Base-by-base conservation (phyloP, 352 stramenopile species). In the Phytophthora pluvialis region DNA sequence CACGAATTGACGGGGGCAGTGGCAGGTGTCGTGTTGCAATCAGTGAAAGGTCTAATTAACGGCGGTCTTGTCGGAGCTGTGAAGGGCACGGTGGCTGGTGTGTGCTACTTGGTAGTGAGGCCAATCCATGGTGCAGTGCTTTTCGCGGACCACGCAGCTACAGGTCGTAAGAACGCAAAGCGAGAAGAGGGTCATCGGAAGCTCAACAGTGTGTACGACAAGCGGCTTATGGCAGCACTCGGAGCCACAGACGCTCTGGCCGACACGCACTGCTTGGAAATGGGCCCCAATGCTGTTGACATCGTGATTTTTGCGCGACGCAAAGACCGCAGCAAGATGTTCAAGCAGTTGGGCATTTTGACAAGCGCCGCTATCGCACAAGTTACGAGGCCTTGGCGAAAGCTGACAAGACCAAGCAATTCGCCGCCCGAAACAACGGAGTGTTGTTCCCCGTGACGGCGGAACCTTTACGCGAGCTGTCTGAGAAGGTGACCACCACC, bases 1-100 rank as follows among this genome's bases (percentile, higher is more conserved):
- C 44, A 88, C 35, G 77, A 86, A 36, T 26, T 88, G 18, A 75
- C 67, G 3, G 69, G 71, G 29, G 77, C 50, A 5, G 51, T 88
- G 26, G 78, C 76, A 18, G 77, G 77, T 28, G 64, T 88, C 16
- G 52, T 88, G 35, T 32, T 76, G n/a, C 61, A 78, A 16, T 64
- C 69, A 45, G 60, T 60, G 9, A 72, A 67, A 64, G 64, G 65
- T 5, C 45, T 77, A 8, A 50, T 61, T 18, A 59, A 77, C 43
- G 52, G 59, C n/a, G 69, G 58, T 11, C 42, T 73, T 18, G 58
- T 71, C 13, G 60, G 65, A n/a, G 64, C 50, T 51, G 58, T 77
- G n/a, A 72, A 64, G n/a, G 69, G 64, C n/a, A 54, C 64, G 6
- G 54, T 71, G 18, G 51, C 56, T 5, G 69, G 65, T 6, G 69